phyloP scores from a whole-genome alignment of 1,284 basidiomycete genomes.

The Pseudozyma sp. region DNA sequence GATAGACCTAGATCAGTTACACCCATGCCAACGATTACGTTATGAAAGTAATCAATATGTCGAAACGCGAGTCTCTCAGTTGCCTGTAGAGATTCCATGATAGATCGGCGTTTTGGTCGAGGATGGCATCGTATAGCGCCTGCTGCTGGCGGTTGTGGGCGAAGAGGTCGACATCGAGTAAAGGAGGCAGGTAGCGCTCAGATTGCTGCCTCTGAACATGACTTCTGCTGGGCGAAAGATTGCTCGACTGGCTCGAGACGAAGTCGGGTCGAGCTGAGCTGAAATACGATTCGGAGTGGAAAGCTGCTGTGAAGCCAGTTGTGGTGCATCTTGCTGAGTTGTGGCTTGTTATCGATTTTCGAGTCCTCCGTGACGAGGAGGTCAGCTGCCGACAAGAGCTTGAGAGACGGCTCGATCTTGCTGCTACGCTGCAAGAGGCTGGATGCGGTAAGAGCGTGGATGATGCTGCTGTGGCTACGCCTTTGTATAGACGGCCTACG shows the following conservation, averaged over 20 bases:
- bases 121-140: conserved; percentile 18
- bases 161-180: conserved; percentile 20
- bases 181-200: conserved; percentile 35
- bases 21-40: conserved; percentile 8
- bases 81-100: conserved; percentile 34
- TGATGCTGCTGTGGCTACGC: conserved; percentile 26
- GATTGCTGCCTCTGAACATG: background rate
- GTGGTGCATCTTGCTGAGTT: background rate
- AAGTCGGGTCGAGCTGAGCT: conserved; percentile 27
- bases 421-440: background rate
- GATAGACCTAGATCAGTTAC: conserved; percentile 2
- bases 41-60: too few species aligned
- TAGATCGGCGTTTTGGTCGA: conserved; percentile 28
- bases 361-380: background rate
- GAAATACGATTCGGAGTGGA: conserved; percentile 29
- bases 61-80: conserved; percentile 20
- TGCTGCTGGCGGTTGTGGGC: conserved; percentile 18
- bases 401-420: background rate
- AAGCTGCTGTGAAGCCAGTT: background rate
- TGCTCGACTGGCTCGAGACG: background rate
- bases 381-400: background rate
- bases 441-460: background rate
- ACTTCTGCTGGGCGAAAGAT: background rate
- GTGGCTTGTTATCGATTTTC: background rate
- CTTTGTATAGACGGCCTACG: conserved; percentile 23